Percentiles rank a stretch among this genome's conserved stretches.
phyloP scores from a whole-genome alignment of 306 rosid species.

The Datisca glomerata region DNA sequence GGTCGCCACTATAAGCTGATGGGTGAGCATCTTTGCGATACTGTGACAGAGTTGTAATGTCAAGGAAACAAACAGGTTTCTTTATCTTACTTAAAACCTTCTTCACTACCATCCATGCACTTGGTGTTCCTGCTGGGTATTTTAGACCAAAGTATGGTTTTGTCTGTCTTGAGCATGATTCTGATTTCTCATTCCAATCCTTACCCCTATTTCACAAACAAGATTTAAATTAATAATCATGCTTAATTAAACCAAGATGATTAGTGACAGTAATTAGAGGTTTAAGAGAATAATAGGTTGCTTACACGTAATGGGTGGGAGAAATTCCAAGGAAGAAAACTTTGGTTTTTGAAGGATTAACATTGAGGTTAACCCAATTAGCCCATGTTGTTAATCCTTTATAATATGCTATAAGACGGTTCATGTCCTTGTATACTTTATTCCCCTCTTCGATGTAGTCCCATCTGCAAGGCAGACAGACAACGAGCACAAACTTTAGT shows the following conservation, averaged over 20 bases:
- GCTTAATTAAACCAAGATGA: too few relatives aligned
- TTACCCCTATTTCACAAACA: too few relatives aligned
- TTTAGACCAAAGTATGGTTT: slow-evolving; percentile 3
- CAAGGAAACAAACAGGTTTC: slow-evolving; percentile 11
- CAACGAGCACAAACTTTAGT: too few relatives aligned
- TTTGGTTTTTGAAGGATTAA: slow-evolving; percentile 50
- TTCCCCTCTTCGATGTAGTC: slow-evolving; percentile 57
- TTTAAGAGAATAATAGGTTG: too few relatives aligned
- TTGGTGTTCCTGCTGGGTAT: slow-evolving; percentile 11
- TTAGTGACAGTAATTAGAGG: too few relatives aligned
- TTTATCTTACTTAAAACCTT: slow-evolving; percentile 7
- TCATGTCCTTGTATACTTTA: slow-evolving; percentile 42
- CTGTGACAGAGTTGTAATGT: slow-evolving; percentile 12
- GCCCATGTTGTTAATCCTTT: slow-evolving; percentile 79
- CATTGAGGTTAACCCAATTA: slow-evolving; percentile 59
- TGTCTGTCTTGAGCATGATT: slow-evolving; percentile 8
- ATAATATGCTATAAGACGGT: slow-evolving; percentile 46
- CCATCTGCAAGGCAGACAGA: too few relatives aligned
- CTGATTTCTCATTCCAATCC: slow-evolving; percentile 10
- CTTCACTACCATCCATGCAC: slow-evolving; percentile 2
- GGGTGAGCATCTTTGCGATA: slow-evolving; percentile 15
- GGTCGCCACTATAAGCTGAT: slow-evolving; percentile 10
- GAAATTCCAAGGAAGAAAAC: slow-evolving; percentile 83
- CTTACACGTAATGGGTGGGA: slow-evolving; percentile 83
- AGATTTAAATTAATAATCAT: too few relatives aligned